Conservation (phyloP, 176 grass and related monocot species). For the Oryza meyeriana region DNA sequence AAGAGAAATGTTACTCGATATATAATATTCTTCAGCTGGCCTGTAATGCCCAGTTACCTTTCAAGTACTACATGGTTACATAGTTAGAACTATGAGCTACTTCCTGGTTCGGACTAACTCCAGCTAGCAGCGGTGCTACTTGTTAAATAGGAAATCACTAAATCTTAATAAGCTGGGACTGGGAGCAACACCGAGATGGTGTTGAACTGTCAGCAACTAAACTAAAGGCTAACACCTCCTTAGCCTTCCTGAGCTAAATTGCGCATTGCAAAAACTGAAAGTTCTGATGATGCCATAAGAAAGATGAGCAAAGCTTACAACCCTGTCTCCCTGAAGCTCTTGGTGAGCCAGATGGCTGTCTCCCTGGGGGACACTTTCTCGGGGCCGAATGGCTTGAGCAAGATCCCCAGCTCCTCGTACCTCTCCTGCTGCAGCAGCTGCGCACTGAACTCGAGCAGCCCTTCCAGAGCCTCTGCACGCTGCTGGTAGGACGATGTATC, state of each 20-base stretch:
- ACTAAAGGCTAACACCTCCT: background rate
- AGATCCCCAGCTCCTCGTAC: slow-evolving; percentile 63
- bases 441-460: slow-evolving; percentile 79
- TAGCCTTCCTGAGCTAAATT: slow-evolving; percentile 9
- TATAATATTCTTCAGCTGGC: background rate
- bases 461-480: slow-evolving; percentile 82
- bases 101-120: background rate
- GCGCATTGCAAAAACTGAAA: background rate
- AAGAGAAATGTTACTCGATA: background rate
- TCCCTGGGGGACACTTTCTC: slow-evolving; percentile 83
- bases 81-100: background rate
- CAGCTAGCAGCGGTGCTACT: background rate
- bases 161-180: background rate
- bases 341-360: slow-evolving; percentile 85
- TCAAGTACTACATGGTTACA: background rate
- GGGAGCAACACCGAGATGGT: slow-evolving; percentile 32
- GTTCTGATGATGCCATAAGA: background rate
- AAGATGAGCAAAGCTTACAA: slow-evolving; percentile 31
- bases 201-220: slow-evolving; percentile 16
- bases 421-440: slow-evolving; percentile 78
- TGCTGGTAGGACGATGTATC: slow-evolving; percentile 76
- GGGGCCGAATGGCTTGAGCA: slow-evolving; percentile 74
- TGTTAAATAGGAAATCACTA: background rate
- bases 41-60: background rate
- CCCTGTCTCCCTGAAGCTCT: slow-evolving; percentile 79